phyloP scores from a whole-genome alignment of 2,329 filamentous ascomycete genomes.

The Aspergillus puulaauensis region DNA sequence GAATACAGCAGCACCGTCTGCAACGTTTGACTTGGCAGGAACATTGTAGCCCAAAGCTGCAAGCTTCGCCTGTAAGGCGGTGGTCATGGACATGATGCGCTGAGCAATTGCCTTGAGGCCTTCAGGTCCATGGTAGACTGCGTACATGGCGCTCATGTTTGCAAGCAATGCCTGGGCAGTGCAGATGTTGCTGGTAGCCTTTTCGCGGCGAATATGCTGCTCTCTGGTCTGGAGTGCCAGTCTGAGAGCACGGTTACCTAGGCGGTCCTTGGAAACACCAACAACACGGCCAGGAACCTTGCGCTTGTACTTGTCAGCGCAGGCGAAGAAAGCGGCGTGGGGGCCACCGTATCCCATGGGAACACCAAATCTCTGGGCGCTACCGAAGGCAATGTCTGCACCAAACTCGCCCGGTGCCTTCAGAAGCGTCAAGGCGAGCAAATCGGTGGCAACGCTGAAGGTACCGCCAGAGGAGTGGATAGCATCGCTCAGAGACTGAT shows the following conservation, averaged over 20 bases:
- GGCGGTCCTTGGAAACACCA: constrained; percentile 85
- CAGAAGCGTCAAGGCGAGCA: constrained; percentile 81
- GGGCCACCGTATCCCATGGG: constrained; percentile 90
- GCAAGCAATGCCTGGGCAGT: constrained; percentile 91
- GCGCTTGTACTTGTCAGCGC: constrained; percentile 85
- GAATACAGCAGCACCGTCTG: constrained; percentile 64
- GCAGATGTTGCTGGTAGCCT: constrained; percentile 96
- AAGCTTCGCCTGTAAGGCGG: constrained; percentile 66
- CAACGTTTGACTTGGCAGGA: constrained; percentile 55
- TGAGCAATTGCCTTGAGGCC: constrained; percentile 83
- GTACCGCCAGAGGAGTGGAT: constrained; percentile 77
- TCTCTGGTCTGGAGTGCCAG: constrained; percentile 89
- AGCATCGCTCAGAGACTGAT: constrained; percentile 68
- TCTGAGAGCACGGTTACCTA: constrained; percentile 77
- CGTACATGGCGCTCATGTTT: constrained; percentile 95
- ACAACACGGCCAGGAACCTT: constrained; percentile 91
- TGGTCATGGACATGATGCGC: constrained; percentile 69
- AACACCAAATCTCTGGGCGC: constrained; percentile 85
- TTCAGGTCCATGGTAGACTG: constrained; percentile 85
- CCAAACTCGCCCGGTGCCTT: constrained; percentile 92
- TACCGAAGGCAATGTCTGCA: constrained; percentile 92
- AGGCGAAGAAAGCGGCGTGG: constrained; percentile 96
- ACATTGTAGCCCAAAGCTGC: constrained; percentile 64
- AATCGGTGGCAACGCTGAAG: constrained; percentile 84
- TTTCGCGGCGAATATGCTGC: constrained; percentile 93